phyloP scores from a whole-genome alignment of 257 asterid genomes.

The Ballota nigra region DNA sequence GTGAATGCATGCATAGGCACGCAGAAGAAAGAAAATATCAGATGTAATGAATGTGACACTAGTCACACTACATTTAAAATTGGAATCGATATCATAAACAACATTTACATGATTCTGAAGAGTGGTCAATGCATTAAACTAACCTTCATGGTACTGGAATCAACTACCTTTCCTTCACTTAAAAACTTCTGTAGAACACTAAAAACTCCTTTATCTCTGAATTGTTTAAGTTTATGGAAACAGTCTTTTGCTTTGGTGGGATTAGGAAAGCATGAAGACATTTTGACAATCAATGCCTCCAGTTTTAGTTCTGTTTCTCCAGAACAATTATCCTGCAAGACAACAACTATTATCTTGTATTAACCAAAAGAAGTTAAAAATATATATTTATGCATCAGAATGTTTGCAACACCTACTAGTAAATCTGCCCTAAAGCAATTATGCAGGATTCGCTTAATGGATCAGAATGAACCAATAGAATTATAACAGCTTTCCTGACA shows the following conservation, averaged over 20 bases:
- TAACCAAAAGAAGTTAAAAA: background rate
- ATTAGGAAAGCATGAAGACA: conserved; percentile 68
- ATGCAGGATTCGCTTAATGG: background rate
- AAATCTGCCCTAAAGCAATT: conserved; percentile 8
- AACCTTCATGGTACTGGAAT: conserved; percentile 50
- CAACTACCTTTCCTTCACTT: conserved; percentile 34
- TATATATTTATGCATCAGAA: conserved; percentile 7
- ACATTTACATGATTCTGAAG: conserved; percentile 12
- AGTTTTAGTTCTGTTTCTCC: conserved; percentile 48
- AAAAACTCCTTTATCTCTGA: conserved; percentile 36
- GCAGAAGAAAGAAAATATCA: background rate
- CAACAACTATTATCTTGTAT: conserved; percentile 10
- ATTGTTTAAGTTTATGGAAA: conserved; percentile 52
- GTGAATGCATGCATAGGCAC: background rate
- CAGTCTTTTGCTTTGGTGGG: conserved; percentile 65
- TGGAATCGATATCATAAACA: conserved; percentile 1
- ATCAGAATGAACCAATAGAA: conserved; percentile 4
- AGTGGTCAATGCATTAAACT: conserved; percentile 23
- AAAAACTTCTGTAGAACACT: conserved; percentile 43
- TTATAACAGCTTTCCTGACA: background rate
- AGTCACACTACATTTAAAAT: background rate
- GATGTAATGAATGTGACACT: background rate
- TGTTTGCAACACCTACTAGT: conserved; percentile 2
- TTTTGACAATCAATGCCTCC: conserved; percentile 49
- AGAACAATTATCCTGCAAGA: conserved; percentile 45